Conservation (phyloP, 1,139 yeast genomes). For the Geotrichum siamense region DNA sequence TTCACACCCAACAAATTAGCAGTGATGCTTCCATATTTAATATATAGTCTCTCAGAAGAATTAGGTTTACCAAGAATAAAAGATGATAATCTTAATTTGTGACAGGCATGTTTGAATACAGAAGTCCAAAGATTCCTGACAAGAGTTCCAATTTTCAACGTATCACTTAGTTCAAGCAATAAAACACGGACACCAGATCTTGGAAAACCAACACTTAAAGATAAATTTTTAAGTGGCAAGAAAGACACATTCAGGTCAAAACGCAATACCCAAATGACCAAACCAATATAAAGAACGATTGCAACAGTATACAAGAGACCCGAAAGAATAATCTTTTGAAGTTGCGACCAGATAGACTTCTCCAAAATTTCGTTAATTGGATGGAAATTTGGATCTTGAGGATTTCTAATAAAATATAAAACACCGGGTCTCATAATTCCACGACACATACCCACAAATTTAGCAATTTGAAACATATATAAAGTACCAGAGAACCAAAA, state of each 20-base stretch:
- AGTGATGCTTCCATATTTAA: constrained; percentile 49
- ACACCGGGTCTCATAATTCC: constrained; percentile 81
- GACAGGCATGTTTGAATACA: constrained; percentile 52
- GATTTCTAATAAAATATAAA: constrained; percentile 81
- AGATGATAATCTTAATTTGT: constrained; percentile 63
- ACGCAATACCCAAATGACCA: constrained; percentile 50
- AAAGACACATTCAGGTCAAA: constrained; percentile 32
- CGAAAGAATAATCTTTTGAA: constrained; percentile 67
- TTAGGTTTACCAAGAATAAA: constrained; percentile 64
- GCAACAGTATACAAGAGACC: constrained; percentile 70
- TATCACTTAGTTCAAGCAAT: not conserved
- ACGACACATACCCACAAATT: constrained; percentile 80
- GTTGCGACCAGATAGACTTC: constrained; percentile 62
- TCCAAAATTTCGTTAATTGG: constrained; percentile 84
- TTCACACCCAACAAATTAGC: constrained; percentile 39
- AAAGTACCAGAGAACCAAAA: constrained; percentile 77
- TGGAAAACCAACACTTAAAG: not conserved
- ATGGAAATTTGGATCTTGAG: constrained; percentile 87
- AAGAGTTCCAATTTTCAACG: not conserved
- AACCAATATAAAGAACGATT: constrained; percentile 69
- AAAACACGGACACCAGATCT: not conserved
- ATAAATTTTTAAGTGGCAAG: constrained; percentile 28
- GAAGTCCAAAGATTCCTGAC: constrained; percentile 51
- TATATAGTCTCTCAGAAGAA: constrained; percentile 68
- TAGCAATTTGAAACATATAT: constrained; percentile 83